These are phyloP conservation scores for Otatea glauca DNA, from an alignment of 176 grass and related monocot genomes.

Conservation along the genomic window DNA sequence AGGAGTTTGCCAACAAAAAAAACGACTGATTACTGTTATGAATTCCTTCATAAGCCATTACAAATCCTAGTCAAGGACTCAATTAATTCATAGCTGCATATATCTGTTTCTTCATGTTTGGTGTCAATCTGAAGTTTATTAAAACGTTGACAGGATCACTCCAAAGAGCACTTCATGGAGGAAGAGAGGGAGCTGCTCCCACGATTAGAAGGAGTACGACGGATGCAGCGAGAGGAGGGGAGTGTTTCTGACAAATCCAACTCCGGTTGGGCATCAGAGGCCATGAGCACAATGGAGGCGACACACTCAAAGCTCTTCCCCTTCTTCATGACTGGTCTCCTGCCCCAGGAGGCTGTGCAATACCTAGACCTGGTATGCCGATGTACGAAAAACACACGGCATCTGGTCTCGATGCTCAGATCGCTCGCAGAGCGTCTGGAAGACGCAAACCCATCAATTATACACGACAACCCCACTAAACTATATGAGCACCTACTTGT, in stretches of 20 bases:
- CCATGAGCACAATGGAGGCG: slow-evolving; percentile 64
- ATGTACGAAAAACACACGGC: slow-evolving; percentile 55
- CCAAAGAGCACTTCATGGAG: slow-evolving; percentile 84
- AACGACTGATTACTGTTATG: neutral
- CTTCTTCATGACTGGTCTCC: slow-evolving; percentile 91
- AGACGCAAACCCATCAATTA: slow-evolving; percentile 56
- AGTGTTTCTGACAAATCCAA: slow-evolving; percentile 61
- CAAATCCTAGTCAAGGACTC: neutral
- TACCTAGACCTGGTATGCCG: slow-evolving; percentile 79
- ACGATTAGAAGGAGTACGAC: slow-evolving; percentile 60
- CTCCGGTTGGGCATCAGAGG: slow-evolving; percentile 57
- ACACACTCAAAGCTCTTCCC: slow-evolving; percentile 89
- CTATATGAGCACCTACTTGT: slow-evolving; percentile 61
- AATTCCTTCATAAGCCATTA: neutral
- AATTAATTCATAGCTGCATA: neutral
- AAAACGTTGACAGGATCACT: slow-evolving; percentile 66
- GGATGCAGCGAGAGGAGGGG: slow-evolving; percentile 68
- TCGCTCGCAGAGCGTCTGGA: slow-evolving; percentile 65
- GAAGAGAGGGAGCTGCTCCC: slow-evolving; percentile 87
- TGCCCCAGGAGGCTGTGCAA: slow-evolving; percentile 84
- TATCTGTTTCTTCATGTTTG: neutral
- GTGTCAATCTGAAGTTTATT: slow-evolving; percentile 26
- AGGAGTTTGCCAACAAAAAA: neutral
- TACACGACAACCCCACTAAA: slow-evolving; percentile 61
- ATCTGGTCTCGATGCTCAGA: slow-evolving; percentile 67